A percentile compares a stretch with the other conserved stretches of the same genome.
These are phyloP conservation scores for Penicillium egyptiacum DNA, from an alignment of 495 filamentous ascomycete species.

Conservation along the genomic window DNA sequence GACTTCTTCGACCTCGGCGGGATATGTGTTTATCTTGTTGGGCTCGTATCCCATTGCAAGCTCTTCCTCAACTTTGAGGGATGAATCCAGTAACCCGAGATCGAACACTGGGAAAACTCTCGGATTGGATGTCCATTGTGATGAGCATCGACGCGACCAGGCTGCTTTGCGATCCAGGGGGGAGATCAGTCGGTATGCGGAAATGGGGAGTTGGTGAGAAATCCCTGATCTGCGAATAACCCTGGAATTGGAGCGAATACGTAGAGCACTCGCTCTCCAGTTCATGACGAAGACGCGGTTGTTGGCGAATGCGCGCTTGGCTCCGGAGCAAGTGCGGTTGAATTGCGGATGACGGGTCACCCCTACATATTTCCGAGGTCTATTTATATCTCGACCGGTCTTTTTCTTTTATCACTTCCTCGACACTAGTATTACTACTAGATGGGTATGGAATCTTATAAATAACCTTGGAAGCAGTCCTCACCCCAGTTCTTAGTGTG, in stretches of 20 bases:
- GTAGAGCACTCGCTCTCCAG: not conserved
- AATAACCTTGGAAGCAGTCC: too few species aligned
- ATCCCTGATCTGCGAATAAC: not conserved
- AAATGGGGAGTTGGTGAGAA: not conserved
- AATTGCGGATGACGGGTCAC: not conserved
- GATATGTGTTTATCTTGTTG: not conserved
- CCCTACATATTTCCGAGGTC: not conserved
- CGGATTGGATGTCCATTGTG: conserved; percentile 7
- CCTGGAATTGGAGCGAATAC: not conserved
- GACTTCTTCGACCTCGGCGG: not conserved
- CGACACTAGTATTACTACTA: too few species aligned
- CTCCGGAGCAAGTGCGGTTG: not conserved
- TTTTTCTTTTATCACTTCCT: not conserved
- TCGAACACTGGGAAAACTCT: conserved; percentile 7
- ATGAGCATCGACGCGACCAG: not conserved
- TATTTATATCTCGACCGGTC: not conserved
- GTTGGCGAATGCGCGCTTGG: not conserved
- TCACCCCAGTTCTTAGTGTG: too few species aligned
- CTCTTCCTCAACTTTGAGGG: not conserved
- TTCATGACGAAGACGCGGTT: not conserved
- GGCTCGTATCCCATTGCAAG: not conserved
- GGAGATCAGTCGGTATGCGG: not conserved
- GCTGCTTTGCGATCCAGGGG: conserved; percentile 1
- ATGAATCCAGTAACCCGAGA: not conserved
- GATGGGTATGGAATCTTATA: too few species aligned